Evolutionary conservation across 2,329 filamentous ascomycete genomes (phyloP).

Genomic region (Colletotrichum destructivum): DNA sequence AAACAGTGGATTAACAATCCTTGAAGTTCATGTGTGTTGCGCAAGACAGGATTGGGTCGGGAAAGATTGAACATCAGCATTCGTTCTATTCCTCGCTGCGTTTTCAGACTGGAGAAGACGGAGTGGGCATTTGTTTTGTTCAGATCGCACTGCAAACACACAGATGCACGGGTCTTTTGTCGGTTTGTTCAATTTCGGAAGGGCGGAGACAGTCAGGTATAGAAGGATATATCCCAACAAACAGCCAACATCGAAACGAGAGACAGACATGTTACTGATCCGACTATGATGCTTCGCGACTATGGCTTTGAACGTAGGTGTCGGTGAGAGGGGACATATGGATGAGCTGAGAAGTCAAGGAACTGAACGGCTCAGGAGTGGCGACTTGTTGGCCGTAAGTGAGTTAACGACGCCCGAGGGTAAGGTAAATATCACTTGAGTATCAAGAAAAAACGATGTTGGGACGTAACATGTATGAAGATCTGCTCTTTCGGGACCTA

Average conservation of each 20-base stretch:
- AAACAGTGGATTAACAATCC: slow-evolving; percentile 22
- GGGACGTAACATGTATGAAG: not conserved
- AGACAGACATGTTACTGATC: not conserved
- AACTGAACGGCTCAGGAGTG: not conserved
- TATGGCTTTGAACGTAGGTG: not conserved
- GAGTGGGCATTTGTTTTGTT: slow-evolving; percentile 11
- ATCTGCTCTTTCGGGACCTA: not conserved
- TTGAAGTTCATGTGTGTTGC: slow-evolving; percentile 1
- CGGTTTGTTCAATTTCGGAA: not conserved
- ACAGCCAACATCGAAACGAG: slow-evolving; percentile 1
- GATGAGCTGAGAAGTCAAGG: not conserved
- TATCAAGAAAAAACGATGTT: not conserved
- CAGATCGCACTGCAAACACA: not conserved
- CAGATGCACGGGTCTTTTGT: not conserved
- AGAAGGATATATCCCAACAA: slow-evolving; percentile 20
- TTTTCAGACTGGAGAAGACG: slow-evolving; percentile 17
- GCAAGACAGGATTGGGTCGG: not conserved
- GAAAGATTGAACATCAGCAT: not conserved
- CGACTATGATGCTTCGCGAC: not conserved
- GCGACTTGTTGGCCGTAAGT: not conserved
- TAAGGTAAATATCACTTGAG: not conserved
- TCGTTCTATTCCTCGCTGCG: not conserved
- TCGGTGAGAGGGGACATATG: not conserved
- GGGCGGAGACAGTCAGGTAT: not conserved
- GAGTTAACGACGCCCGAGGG: not conserved